Base-by-base conservation (phyloP, 805 yeast genomes). In the Lachancea nothofagi region DNA sequence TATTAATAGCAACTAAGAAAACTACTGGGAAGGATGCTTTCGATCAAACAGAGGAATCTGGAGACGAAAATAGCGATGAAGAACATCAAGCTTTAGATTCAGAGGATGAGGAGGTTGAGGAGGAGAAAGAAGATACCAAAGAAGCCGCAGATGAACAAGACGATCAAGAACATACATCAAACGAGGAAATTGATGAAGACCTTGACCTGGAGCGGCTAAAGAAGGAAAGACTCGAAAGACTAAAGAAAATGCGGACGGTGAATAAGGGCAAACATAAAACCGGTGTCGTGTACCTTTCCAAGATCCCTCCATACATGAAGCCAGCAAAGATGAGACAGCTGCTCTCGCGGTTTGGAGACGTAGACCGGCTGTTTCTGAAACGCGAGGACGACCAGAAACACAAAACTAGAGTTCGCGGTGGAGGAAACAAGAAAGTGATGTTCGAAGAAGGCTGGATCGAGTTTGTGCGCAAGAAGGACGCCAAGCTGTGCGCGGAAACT, bases 371-470 rank as follows among this genome's bases (percentile, higher is more conserved):
- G 5, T 93, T 83, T 57, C 64, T 93, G 46, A 83, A 87, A 49
- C 96, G 95, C 12, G 98, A 93, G 60, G 84, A 82, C 47, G 72
- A 78, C 7, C 67, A 73, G 21, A 71, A 71, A 7, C 71, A 87
- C 53, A 76, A 75, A 37, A 70, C 72, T 36, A 69, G 98, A 51
- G 78, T 85, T 15, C 83, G 82, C 53, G 74, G 77, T 46, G 97
- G 97, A 10, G 97, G 98, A 17, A 93, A 90, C 61, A 88, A 87
- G 61, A 89, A 89, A 63, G 73, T 74, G 56, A 82, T 75, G 65
- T 93, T 76, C 56, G 85, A 83, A 21, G 98, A 90, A 67, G 98
- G 98, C 10, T 93, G 98, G 98, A 93, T 84, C 6, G 98, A 93
- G 64, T 93, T 85, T 61, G 66, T 73, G 19, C 76, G 77, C 54